Conservation (phyloP, 164 flowering plant genomes). For the Protea cynaroides region DNA sequence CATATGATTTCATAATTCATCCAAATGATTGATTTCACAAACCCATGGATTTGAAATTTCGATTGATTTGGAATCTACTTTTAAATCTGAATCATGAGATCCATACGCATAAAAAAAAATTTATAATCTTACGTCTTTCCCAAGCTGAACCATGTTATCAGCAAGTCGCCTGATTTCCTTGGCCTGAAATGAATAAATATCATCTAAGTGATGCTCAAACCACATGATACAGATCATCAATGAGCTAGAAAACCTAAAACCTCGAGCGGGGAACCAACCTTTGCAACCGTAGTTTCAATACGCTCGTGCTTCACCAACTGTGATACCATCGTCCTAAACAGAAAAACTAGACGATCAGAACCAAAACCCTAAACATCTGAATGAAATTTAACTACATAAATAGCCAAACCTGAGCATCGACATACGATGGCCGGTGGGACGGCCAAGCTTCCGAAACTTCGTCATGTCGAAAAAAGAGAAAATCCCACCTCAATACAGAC, state of each 20-base stretch:
- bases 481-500: neutral
- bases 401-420: slow-evolving; percentile 69
- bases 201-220: too few species aligned
- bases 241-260: neutral
- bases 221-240: too few species aligned
- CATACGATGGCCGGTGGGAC: slow-evolving; percentile 72
- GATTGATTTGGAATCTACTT: too few species aligned
- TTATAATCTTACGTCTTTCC: slow-evolving; percentile 98
- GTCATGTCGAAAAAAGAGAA: slow-evolving; percentile 29
- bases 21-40: too few species aligned
- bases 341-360: neutral
- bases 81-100: too few species aligned
- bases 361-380: neutral
- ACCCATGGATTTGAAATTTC: too few species aligned
- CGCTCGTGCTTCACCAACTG: slow-evolving; percentile 95
- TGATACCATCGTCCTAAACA: slow-evolving; percentile 82
- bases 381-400: neutral
- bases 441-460: slow-evolving; percentile 66
- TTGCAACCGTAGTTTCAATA: slow-evolving; percentile 90
- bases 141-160: slow-evolving; percentile 89
- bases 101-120: too few species aligned
- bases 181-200: slow-evolving; percentile 40
- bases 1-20: too few species aligned
- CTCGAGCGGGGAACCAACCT: slow-evolving; percentile 30
- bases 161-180: slow-evolving; percentile 87